Evolutionary conservation across 345 rosid genomes (phyloP).

Genomic region (Alliaria petiolata): DNA sequence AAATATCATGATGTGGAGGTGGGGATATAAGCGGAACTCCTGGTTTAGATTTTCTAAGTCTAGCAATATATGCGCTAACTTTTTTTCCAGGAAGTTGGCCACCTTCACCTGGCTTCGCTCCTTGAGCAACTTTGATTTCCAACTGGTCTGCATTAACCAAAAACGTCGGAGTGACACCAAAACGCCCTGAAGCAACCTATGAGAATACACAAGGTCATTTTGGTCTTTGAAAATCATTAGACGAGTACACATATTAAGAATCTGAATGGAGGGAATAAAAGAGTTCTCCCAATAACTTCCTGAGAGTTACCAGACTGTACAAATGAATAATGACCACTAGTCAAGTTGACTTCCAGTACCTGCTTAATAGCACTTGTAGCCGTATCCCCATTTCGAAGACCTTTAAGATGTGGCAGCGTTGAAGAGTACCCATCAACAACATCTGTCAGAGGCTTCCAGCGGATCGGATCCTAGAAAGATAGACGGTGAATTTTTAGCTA

Average conservation of each 20-base stretch:
- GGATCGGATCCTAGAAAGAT: constrained; percentile 80
- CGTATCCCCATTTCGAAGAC: constrained; percentile 98
- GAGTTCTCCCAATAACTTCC: constrained; percentile 4
- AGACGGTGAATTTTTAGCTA: not conserved
- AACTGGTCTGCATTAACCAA: constrained; percentile 88
- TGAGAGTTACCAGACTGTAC: constrained; percentile 3
- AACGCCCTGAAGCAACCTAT: constrained; percentile 99
- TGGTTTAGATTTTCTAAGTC: constrained; percentile 93
- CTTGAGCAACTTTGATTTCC: constrained; percentile 99
- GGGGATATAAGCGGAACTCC: constrained; percentile 99
- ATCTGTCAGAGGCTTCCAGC: constrained; percentile 90
- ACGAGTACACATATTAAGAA: not conserved
- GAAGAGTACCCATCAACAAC: constrained; percentile 98
- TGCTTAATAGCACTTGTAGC: constrained; percentile 99
- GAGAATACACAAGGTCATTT: constrained; percentile 15
- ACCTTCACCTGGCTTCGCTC: constrained; percentile 99
- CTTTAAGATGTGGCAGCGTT: constrained; percentile 96
- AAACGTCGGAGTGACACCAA: constrained; percentile 98
- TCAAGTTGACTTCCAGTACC: constrained; percentile 38
- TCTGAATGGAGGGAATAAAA: constrained; percentile 1
- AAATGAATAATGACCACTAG: not conserved
- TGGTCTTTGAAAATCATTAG: not conserved
- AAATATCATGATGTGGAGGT: constrained; percentile 97
- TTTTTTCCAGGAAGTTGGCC: constrained; percentile 98
- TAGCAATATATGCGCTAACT: constrained; percentile 97